phyloP scores from a whole-genome alignment of 352 stramenopile species.

The Lagenidium sp. region DNA sequence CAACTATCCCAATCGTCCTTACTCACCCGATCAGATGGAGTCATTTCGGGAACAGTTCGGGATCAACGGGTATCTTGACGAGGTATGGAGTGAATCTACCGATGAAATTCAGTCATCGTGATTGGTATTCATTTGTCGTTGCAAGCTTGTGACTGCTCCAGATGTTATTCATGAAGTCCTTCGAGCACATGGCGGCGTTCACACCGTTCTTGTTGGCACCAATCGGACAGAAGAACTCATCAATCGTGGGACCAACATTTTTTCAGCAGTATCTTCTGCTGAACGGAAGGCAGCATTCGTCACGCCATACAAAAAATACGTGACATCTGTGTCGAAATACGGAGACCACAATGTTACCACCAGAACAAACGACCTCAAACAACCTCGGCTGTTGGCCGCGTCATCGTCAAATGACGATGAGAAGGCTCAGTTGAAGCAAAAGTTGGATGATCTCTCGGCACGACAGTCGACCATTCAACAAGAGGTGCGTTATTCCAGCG shows the following conservation, averaged over 20 bases:
- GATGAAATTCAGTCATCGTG: background rate
- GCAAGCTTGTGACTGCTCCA: conserved; percentile 64
- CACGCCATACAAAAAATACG: conserved; percentile 83
- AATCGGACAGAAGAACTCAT: conserved; percentile 71
- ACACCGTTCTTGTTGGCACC: conserved; percentile 71
- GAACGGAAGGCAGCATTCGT: conserved; percentile 71
- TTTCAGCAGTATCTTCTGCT: conserved; percentile 31
- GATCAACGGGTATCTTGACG: conserved; percentile 70
- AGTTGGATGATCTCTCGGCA: conserved; percentile 28
- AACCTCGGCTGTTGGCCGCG: conserved; percentile 48
- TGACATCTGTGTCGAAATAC: conserved; percentile 83
- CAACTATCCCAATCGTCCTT: conserved; percentile 42
- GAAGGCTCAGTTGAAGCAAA: conserved; percentile 44
- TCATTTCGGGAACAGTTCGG: conserved; percentile 40
- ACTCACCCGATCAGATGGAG: conserved; percentile 44
- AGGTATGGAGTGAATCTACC: conserved; percentile 20
- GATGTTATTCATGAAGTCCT: conserved; percentile 80
- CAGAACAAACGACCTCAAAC: conserved; percentile 71
- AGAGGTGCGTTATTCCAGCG: conserved; percentile 32
- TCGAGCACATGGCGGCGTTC: conserved; percentile 50
- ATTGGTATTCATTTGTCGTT: background rate
- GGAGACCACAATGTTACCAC: conserved; percentile 78
- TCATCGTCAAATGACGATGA: conserved; percentile 77
- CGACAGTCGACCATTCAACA: conserved; percentile 37
- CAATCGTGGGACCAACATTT: conserved; percentile 59